These are phyloP conservation scores for Pythium graminicola DNA, from an alignment of 352 stramenopile genomes.

Conservation along the genomic window DNA sequence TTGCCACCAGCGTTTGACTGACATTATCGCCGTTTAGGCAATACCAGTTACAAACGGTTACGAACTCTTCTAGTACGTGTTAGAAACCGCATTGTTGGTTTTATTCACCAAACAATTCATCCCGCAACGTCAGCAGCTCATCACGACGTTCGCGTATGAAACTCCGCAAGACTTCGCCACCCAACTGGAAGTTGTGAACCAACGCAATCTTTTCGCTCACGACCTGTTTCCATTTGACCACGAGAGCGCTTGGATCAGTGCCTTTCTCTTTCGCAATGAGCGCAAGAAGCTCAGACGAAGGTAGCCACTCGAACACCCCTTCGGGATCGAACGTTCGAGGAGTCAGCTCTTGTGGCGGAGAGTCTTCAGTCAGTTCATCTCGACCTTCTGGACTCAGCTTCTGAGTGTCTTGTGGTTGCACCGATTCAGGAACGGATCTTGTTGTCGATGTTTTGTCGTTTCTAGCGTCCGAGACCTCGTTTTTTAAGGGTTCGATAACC, in stretches of 20 bases:
- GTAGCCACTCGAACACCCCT: constrained; percentile 59
- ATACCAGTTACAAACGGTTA: constrained; percentile 10
- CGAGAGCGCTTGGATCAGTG: constrained; percentile 13
- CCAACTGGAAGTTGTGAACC: constrained; percentile 55
- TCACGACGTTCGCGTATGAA: constrained; percentile 57
- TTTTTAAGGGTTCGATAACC: neutral
- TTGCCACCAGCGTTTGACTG: neutral
- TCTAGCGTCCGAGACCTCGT: constrained; percentile 2
- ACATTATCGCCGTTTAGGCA: constrained; percentile 8
- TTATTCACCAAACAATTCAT: constrained; percentile 40
- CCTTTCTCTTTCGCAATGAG: constrained; percentile 3
- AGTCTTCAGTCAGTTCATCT: neutral
- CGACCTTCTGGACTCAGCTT: neutral
- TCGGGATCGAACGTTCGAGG: constrained; percentile 32
- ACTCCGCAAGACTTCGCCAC: constrained; percentile 41
- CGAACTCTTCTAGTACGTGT: neutral
- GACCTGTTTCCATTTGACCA: constrained; percentile 31
- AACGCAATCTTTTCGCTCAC: constrained; percentile 40
- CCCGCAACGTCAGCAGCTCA: constrained; percentile 44
- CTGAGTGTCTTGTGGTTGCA: neutral
- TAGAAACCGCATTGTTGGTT: neutral
- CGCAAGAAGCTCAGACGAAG: constrained; percentile 24
- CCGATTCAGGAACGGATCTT: neutral
- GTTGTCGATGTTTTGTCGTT: neutral
- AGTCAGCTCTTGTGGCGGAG: neutral